Base-by-base conservation (phyloP, 2,329 filamentous ascomycete species). In the Verticillium zaregamsianum region DNA sequence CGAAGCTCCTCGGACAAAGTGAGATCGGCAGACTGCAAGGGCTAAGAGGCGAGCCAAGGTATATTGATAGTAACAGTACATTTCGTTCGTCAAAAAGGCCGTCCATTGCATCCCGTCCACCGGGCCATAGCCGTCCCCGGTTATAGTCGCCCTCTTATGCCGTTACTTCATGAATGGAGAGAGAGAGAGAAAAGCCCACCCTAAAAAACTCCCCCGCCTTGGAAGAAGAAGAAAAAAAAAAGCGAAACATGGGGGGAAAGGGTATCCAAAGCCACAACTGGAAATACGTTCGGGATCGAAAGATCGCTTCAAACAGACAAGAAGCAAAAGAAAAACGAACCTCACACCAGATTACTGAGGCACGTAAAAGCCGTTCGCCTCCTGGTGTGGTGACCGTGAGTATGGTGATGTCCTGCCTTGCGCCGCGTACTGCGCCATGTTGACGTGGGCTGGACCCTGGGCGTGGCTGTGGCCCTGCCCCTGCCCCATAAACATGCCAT, bases 401-500 rank as follows among this genome's bases (percentile, higher is more conserved):
- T 75, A 81, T 0, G 79, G 78, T 37, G 79, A 80, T 14, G 74
- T 73, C 2, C 78, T 80, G 7, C 78, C 78, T 39, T 75, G 74
- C 20, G 40, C n/a, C 25, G 72, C 73, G 61, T 73, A 81, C 35
- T 75, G 76, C 23, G 74, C 66, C 17, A 69, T 66, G 28, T 68
- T 67, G 25, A 71, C 69, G 58, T 71, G 69, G 35, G 67, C 65
- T 35, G 71, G 69, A 57, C 73, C 70, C 31, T 73, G 66, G 59
- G 75, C 62, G 52, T 55, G 52, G 28, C 12, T 32, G 52, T 55
- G 25, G 31, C 31, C 25, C 5, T 54, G 37, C 52, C 77, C 66
- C 49, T 69, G 68, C 9, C 63, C 62, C 28, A 66, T 68, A 52
- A 63, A 52, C 32, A 55, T 55, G 54, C 31, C 54, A 20, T 55